A percentile compares a stretch with the other conserved stretches of the same genome.
Conservation (phyloP, 768 basidiomycete species). For the Lentinus brumalis region DNA sequence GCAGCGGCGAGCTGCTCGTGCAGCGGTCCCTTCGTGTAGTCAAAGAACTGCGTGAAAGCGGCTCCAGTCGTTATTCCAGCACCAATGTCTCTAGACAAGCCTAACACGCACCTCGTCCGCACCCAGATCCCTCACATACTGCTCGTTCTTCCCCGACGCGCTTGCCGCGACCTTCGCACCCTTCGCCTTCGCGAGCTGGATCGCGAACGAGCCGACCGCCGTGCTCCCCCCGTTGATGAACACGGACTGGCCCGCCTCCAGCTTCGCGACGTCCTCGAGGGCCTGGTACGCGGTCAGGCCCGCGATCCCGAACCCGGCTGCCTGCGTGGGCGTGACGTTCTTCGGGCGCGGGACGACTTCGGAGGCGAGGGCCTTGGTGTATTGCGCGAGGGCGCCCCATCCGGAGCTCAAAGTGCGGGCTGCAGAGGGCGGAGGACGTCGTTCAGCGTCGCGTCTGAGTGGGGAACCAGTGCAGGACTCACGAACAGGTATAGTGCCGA, state of each 20-base stretch:
- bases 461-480: not conserved
- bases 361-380: constrained; percentile 47
- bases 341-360: constrained; percentile 47
- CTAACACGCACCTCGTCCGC: constrained; percentile 57
- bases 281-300: constrained; percentile 61
- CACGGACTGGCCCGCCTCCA: constrained; percentile 61
- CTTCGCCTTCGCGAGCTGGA: constrained; percentile 69
- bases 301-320: constrained; percentile 61
- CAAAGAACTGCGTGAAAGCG: constrained; percentile 45
- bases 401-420: constrained; percentile 38
- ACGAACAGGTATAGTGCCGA: constrained; percentile 52
- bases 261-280: constrained; percentile 46
- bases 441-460: not conserved
- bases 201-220: constrained; percentile 67
- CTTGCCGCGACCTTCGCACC: constrained; percentile 60
- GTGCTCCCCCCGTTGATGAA: constrained; percentile 75
- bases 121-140: constrained; percentile 57
- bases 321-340: constrained; percentile 54
- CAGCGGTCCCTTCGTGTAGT: constrained; percentile 59
- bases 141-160: constrained; percentile 62
- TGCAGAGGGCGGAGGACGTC: constrained; percentile 20
- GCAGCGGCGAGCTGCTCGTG: constrained; percentile 45
- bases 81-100: not conserved
- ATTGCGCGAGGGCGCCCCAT: constrained; percentile 63
- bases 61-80: not conserved